phyloP scores from a whole-genome alignment of 257 asterid genomes.

The Mitragyna speciosa region DNA sequence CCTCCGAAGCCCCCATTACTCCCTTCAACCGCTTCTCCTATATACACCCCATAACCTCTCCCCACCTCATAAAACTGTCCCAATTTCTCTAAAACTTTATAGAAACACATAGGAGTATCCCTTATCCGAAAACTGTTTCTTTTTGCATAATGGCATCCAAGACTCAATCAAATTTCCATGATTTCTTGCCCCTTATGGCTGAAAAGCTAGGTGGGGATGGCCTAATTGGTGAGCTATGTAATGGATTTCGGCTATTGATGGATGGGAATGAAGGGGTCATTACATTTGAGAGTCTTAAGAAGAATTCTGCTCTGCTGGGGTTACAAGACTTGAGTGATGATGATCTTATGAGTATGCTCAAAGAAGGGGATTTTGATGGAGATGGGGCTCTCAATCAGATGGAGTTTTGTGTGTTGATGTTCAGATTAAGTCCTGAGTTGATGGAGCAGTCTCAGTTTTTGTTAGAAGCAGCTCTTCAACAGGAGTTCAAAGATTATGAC shows the following conservation, averaged over 20 bases:
- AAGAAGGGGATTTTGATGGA: conserved; percentile 62
- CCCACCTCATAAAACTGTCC: not conserved
- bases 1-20: conserved; percentile 18
- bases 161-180: conserved; percentile 38
- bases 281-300: conserved; percentile 51
- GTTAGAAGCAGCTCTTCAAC: conserved; percentile 43
- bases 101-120: too few species aligned
- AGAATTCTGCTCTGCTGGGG: conserved; percentile 47
- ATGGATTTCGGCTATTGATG: conserved; percentile 49
- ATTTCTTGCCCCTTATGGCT: conserved; percentile 57
- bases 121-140: not conserved
- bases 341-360: conserved; percentile 45
- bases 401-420: conserved; percentile 68
- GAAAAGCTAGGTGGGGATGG: conserved; percentile 61
- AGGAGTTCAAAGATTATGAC: conserved; percentile 35
- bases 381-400: conserved; percentile 62
- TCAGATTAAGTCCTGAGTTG: conserved; percentile 58
- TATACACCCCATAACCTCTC: not conserved
- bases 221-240: conserved; percentile 51
- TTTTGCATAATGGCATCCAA: conserved; percentile 27
- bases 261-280: conserved; percentile 47
- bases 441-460: conserved; percentile 51
- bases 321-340: conserved; percentile 46
- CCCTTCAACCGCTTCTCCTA: not conserved
- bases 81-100: not conserved